These are phyloP conservation scores for Arthrobotrys sinensis DNA, from an alignment of 2,329 filamentous ascomycete genomes.

Conservation along the genomic window DNA sequence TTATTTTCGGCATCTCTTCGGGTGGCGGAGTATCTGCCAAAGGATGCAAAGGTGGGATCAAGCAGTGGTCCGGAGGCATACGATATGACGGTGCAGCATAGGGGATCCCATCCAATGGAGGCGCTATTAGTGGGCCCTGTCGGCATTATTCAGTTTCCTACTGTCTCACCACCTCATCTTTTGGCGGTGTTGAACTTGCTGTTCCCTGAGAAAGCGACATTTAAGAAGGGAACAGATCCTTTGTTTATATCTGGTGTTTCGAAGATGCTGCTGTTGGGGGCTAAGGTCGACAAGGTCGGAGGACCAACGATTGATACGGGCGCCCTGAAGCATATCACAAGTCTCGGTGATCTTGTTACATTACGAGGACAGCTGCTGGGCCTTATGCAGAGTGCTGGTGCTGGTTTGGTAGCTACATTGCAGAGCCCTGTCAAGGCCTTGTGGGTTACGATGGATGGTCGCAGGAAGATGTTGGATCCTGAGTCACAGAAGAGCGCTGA, in stretches of 20 bases:
- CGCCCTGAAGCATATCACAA: conserved; percentile 75
- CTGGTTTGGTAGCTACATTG: conserved; percentile 79
- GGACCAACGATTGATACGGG: conserved; percentile 85
- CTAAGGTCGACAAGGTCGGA: conserved; percentile 78
- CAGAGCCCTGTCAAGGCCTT: conserved; percentile 85
- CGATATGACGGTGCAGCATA: conserved; percentile 72
- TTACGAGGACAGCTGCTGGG: conserved; percentile 84
- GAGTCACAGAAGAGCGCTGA: conserved; percentile 70
- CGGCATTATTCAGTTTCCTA: conserved; percentile 83
- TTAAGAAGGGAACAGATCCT: conserved; percentile 84
- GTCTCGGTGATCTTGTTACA: conserved; percentile 79
- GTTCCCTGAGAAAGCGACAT: conserved; percentile 85
- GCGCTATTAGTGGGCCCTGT: conserved; percentile 86
- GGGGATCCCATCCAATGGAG: conserved; percentile 75
- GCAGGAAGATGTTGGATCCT: conserved; percentile 83
- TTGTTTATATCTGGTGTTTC: conserved; percentile 84
- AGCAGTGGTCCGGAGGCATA: conserved; percentile 64
- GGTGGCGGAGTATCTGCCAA: conserved; percentile 82
- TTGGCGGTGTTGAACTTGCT: conserved; percentile 85
- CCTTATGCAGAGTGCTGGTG: conserved; percentile 86
- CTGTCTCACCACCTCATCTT: conserved; percentile 86
- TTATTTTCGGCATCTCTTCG: conserved; percentile 89
- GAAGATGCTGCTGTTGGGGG: conserved; percentile 89
- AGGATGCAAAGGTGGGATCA: conserved; percentile 58
- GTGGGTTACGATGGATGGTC: conserved; percentile 88